These are phyloP conservation scores for Candida taoyuanica DNA, from an alignment of 805 yeast species.

Conservation along the genomic window DNA sequence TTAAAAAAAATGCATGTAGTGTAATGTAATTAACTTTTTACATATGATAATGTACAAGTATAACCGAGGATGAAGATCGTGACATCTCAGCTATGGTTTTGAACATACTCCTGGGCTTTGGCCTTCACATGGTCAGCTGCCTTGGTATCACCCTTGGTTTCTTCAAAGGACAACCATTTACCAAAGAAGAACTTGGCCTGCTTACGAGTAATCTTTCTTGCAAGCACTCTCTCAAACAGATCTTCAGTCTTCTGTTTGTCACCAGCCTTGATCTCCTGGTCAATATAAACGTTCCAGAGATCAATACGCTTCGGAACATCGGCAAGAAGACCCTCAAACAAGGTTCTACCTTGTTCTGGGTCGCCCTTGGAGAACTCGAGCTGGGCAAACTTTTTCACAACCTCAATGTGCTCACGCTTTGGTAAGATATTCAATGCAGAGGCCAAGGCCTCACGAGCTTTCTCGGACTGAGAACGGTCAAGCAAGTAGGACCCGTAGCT, in stretches of 20 bases:
- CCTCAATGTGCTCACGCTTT: constrained; percentile 69
- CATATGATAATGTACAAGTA: constrained; percentile 2
- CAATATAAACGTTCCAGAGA: constrained; percentile 92
- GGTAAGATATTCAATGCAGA: constrained; percentile 69
- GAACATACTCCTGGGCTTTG: constrained; percentile 77
- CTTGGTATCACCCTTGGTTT: constrained; percentile 59
- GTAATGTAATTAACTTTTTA: no score
- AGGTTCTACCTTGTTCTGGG: constrained; percentile 88
- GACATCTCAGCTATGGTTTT: constrained; percentile 14
- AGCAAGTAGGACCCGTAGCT: constrained; percentile 73
- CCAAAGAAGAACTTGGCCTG: constrained; percentile 94
- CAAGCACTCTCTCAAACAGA: constrained; percentile 75
- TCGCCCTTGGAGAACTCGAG: constrained; percentile 85
- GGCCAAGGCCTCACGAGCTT: constrained; percentile 70
- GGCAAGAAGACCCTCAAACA: constrained; percentile 86
- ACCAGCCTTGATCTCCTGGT: constrained; percentile 77
- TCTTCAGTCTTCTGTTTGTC: constrained; percentile 68
- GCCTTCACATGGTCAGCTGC: constrained; percentile 83
- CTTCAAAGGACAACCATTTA: constrained; percentile 85
- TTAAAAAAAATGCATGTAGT: no score
- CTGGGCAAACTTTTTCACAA: constrained; percentile 84
- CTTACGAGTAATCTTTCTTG: constrained; percentile 65
- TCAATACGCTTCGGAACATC: constrained; percentile 92
- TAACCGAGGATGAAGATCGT: not conserved
- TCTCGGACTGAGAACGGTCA: constrained; percentile 48